Evolutionary conservation across 768 basidiomycete species (phyloP), one percentile per base, ranked within the genome.

Genomic region (Hypsizygus marmoreus): DNA sequence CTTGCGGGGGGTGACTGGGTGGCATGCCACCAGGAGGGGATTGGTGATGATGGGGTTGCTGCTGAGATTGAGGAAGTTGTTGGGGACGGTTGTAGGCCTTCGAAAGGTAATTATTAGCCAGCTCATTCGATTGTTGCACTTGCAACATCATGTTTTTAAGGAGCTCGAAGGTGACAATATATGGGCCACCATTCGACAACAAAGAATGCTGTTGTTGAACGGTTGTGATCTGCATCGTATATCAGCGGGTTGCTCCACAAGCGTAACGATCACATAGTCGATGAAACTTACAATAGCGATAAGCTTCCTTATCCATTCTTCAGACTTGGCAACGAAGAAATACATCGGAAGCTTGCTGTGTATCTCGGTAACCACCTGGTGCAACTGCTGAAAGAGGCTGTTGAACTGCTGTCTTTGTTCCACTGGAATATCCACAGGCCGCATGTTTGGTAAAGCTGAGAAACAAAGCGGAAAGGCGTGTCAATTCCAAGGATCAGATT

Each of bases 401-500:
- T 71, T 75, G 53, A 77, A 88, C 43, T 81, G 81, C 32, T 67
- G 46, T 33, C 78, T 72, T 46, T 81, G 81, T 1, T 81, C 79
- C 7, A 73, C 67, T 4, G 81, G 71, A 20, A 87, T 55, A 13
- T 73, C 71, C 13, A 69, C 56, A 6, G 54, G 37, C 7, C 55
- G 40, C 59, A 74, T 70, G 34, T 53, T 59, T 6, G 57, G 61
- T 31, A 73, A 59, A 22, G 59, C 77, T 78, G 31, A 16, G 31
- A 35, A 23, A 26, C 16, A 24, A 29, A 47, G 25, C 12, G 23
- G 14, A 8, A 29, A 26, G 16, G n/a, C n/a, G n/a, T 2, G 12
- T 41, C 7, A 32, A 24, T 29, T 23, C 23, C 32, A 20, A 6
- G 9, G 10, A 10, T 2, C 32, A 19, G 2, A 38, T n/a, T n/a